Percentiles rank a stretch among this genome's conserved stretches.
These are phyloP conservation scores for Globisporangium alternatum DNA, from an alignment of 352 stramenopile species.

Conservation along the genomic window DNA sequence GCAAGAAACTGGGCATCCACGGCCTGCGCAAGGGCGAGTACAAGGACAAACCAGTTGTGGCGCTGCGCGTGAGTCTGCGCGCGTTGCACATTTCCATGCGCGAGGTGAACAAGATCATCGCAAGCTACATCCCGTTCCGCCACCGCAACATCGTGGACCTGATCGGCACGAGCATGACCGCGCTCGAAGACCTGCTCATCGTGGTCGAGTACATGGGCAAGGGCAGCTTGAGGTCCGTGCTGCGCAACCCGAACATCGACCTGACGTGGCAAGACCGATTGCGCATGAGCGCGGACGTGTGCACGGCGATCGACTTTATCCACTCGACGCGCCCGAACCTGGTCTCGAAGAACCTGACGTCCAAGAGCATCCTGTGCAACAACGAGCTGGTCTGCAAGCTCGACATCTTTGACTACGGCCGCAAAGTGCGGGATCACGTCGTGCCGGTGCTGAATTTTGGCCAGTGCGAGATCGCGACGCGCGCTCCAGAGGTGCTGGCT, in stretches of 20 bases:
- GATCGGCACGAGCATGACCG: constrained; percentile 51
- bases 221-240: constrained; percentile 52
- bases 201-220: constrained; percentile 79
- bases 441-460: constrained; percentile 46
- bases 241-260: constrained; percentile 44
- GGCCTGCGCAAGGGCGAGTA: constrained; percentile 52
- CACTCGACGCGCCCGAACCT: constrained; percentile 33
- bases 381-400: constrained; percentile 67
- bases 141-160: constrained; percentile 73
- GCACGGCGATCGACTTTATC: constrained; percentile 44
- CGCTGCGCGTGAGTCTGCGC: constrained; percentile 43
- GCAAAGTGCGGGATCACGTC: constrained; percentile 39
- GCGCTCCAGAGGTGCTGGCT: constrained; percentile 57
- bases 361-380: constrained; percentile 57
- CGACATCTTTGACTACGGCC: constrained; percentile 70
- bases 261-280: constrained; percentile 51
- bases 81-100: constrained; percentile 33
- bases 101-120: constrained; percentile 43
- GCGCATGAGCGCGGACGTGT: constrained; percentile 53
- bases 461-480: constrained; percentile 49
- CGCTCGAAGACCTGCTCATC: constrained; percentile 60
- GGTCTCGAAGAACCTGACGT: constrained; percentile 50
- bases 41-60: constrained; percentile 45
- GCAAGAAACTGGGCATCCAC: constrained; percentile 54
- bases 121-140: constrained; percentile 55